A percentile compares a stretch with the other conserved stretches of the same genome.
These are phyloP conservation scores for Aspergillus vadensis DNA, from an alignment of 2,329 filamentous ascomycete genomes.

Conservation along the genomic window DNA sequence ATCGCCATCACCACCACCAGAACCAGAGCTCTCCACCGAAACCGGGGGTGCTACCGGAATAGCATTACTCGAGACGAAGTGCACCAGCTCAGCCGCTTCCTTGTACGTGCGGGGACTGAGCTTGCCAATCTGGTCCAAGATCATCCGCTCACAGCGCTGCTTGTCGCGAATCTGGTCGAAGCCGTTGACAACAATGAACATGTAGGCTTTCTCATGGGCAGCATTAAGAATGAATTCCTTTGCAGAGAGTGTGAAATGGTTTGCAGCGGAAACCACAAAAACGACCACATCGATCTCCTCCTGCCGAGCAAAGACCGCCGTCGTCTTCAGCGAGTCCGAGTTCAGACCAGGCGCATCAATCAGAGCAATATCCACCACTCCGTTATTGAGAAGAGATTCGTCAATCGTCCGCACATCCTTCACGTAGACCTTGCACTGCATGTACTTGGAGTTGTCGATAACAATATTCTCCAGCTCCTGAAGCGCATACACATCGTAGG, in stretches of 20 bases:
- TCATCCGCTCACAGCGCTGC: conserved; percentile 85
- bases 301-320: conserved; percentile 92
- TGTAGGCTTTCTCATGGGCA: conserved; percentile 94
- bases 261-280: conserved; percentile 95
- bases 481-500: conserved; percentile 83
- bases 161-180: conserved; percentile 95
- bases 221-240: conserved; percentile 97
- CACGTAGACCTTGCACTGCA: conserved; percentile 96
- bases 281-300: conserved; percentile 99
- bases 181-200: conserved; percentile 98
- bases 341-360: conserved; percentile 97
- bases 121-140: conserved; percentile 81
- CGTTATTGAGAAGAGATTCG: conserved; percentile 93
- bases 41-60: conserved; percentile 71
- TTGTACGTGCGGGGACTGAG: conserved; percentile 94
- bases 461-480: conserved; percentile 85
- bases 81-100: conserved; percentile 87
- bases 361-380: conserved; percentile 94
- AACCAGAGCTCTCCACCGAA: conserved; percentile 51
- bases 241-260: conserved; percentile 97
- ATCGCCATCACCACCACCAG: conserved; percentile 57
- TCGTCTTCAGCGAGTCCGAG: conserved; percentile 94
- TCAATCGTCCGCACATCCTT: conserved; percentile 87
- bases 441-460: conserved; percentile 81
- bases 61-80: conserved; percentile 97